Conservation (phyloP, 345 rosid genomes). For the Citrus glauca region DNA sequence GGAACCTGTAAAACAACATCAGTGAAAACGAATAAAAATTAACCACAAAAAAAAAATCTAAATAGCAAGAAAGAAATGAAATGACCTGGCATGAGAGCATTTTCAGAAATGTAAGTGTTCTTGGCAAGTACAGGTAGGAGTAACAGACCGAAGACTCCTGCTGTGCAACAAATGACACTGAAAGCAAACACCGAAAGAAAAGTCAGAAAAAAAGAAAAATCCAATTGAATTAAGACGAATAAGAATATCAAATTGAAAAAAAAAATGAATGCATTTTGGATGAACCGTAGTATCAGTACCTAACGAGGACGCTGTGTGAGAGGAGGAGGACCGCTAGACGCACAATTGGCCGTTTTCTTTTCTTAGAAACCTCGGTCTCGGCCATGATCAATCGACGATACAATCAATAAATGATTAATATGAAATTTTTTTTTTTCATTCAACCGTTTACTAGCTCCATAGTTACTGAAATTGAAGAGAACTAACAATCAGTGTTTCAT, state of each 20-base stretch:
- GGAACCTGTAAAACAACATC: constrained; percentile 49
- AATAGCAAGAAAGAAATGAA: background rate
- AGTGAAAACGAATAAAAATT: background rate
- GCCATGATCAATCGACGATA: background rate
- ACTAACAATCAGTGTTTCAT: background rate
- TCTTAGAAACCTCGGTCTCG: constrained; percentile 26
- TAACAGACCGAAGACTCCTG: constrained; percentile 74
- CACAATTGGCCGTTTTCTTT: constrained; percentile 71
- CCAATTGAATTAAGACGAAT: background rate
- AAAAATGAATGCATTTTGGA: background rate
- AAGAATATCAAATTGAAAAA: background rate
- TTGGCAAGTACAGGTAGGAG: constrained; percentile 80
- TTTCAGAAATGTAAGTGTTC: constrained; percentile 95
- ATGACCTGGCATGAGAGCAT: constrained; percentile 97
- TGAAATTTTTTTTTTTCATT: background rate
- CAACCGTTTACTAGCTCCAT: background rate
- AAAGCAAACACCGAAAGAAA: background rate
- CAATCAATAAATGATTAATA: background rate
- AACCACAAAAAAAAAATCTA: too few species aligned
- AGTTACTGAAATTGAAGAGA: background rate
- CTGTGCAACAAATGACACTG: constrained; percentile 70
- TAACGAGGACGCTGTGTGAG: constrained; percentile 64
- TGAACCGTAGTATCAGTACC: constrained; percentile 32
- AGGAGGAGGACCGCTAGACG: constrained; percentile 74
- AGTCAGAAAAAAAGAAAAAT: background rate